Base-by-base conservation (phyloP, 75 land plant genomes). In the Cunninghamia lanceolata region DNA sequence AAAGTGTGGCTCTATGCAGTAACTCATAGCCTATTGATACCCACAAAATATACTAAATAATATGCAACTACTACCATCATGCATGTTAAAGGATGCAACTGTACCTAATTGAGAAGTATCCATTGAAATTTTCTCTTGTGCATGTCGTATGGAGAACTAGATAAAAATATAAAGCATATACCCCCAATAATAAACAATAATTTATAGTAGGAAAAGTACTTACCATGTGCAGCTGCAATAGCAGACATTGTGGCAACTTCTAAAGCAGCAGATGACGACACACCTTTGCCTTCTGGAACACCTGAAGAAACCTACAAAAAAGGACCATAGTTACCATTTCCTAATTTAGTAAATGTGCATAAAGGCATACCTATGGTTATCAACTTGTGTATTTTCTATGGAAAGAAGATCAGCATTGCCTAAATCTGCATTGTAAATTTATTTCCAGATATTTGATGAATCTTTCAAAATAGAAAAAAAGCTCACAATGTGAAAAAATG, bases 191-290 rank as follows among this genome's bases (percentile, higher is more conserved):
- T 28, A 80, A 10, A 19, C 5, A 80, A 80, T n/a, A 45, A n/a
- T 2, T 9, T 45, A 50, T 50, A 13, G 82, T 4, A 43, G 3
- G 36, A 25, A 19, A 53, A 87, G 43, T 25, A 85, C 85, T 85
- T 83, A 98, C 99, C 99, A 93, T 96, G 92, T 76, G 99, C 97
- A 87, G 99, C 99, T 89, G 99, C 96, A 73, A 98, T 89, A 35
- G 99, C 99, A 91, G 96, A 95, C 99, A 98, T 98, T 84, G 93
- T 94, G 53, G 99, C 99, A 84, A 98, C 99, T 91, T 98, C 99
- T 34, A 98, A 89, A 82, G 99, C 90, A 50, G 99, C 99, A 84
- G 99, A 98, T 47, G 99, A 98, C 30, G 99, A 98, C 4, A 98
- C 99, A 83, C 99, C 99, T 89, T 98, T 98, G 13, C 99, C 99